A percentile compares a stretch with the other conserved stretches of the same genome.
Conservation (phyloP, 768 basidiomycete genomes). For the Heimioporus sp. region DNA sequence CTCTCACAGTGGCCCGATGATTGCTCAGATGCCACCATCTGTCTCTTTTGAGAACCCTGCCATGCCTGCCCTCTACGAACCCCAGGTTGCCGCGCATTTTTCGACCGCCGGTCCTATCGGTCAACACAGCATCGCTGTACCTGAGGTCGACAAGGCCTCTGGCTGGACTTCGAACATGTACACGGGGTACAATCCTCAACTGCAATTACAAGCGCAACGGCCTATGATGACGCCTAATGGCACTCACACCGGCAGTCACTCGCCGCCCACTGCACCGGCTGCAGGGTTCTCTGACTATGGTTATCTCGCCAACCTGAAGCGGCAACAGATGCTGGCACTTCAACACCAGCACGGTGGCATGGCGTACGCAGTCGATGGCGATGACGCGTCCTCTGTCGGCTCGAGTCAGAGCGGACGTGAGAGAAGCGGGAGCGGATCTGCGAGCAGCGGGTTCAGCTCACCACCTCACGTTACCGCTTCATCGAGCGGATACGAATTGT, state of each 20-base stretch:
- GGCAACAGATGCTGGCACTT: slow-evolving; percentile 32
- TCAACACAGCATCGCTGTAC: slow-evolving; percentile 17
- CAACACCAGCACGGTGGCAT: slow-evolving; percentile 28
- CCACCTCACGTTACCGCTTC: slow-evolving; percentile 29
- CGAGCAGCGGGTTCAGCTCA: slow-evolving; percentile 31
- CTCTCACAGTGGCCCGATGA: slow-evolving; percentile 38
- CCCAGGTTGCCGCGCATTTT: slow-evolving; percentile 34
- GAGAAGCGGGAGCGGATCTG: slow-evolving; percentile 38
- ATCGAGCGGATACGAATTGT: slow-evolving; percentile 36
- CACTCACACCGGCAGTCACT: slow-evolving; percentile 33
- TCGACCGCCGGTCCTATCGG: slow-evolving; percentile 15
- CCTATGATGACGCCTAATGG: slow-evolving; percentile 41
- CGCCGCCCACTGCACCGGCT: slow-evolving; percentile 9
- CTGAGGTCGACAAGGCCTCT: slow-evolving; percentile 28
- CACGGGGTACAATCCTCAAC: slow-evolving; percentile 22
- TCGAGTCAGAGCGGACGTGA: slow-evolving; percentile 34
- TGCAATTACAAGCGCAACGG: slow-evolving; percentile 33
- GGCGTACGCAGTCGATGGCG: slow-evolving; percentile 33
- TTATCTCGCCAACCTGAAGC: slow-evolving; percentile 23
- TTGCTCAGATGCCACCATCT: slow-evolving; percentile 41
- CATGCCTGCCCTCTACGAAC: slow-evolving; percentile 44
- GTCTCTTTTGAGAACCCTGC: slow-evolving; percentile 55
- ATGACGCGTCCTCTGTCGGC: slow-evolving; percentile 38
- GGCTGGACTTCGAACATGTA: slow-evolving; percentile 32
- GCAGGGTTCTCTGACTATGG: slow-evolving; percentile 20